These are phyloP conservation scores for Aspergillus brunneoviolaceus DNA, from an alignment of 2,329 filamentous ascomycete species.

Conservation along the genomic window DNA sequence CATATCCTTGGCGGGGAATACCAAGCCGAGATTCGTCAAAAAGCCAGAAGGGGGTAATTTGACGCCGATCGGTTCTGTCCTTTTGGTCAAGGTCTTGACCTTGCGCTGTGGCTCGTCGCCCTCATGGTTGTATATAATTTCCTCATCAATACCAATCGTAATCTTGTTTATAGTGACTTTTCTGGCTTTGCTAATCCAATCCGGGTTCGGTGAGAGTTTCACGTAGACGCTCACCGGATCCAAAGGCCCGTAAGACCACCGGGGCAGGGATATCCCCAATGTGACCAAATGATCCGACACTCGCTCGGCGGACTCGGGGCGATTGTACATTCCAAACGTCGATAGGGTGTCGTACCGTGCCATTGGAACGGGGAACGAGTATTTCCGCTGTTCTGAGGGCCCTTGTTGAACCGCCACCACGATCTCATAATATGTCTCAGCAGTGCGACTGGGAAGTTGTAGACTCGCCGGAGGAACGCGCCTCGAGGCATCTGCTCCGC, in stretches of 20 bases:
- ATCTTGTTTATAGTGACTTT: constrained; percentile 93
- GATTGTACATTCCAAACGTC: constrained; percentile 99
- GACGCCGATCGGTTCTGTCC: constrained; percentile 75
- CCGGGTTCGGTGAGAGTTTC: constrained; percentile 85
- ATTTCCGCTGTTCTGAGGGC: constrained; percentile 81
- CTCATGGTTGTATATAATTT: constrained; percentile 98
- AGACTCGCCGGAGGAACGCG: constrained; percentile 90
- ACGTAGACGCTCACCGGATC: constrained; percentile 97
- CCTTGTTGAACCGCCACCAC: constrained; percentile 95
- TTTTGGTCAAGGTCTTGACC: constrained; percentile 80
- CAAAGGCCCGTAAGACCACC: constrained; percentile 93
- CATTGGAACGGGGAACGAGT: constrained; percentile 85
- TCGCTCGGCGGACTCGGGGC: constrained; percentile 81
- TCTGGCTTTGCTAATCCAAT: constrained; percentile 87
- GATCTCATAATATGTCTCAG: constrained; percentile 94
- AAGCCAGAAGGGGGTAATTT: constrained; percentile 90
- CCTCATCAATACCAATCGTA: constrained; percentile 90
- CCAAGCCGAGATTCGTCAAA: constrained; percentile 84
- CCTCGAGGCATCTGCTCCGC: constrained; percentile 83
- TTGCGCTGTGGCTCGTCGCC: constrained; percentile 93
- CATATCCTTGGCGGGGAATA: constrained; percentile 86
- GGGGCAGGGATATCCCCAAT: constrained; percentile 83
- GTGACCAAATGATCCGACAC: constrained; percentile 89
- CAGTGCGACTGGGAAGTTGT: constrained; percentile 86
- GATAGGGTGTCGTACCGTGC: constrained; percentile 93